Evolutionary conservation across 495 filamentous ascomycete genomes (phyloP), one percentile per base, ranked within the genome.

Genomic region (Oleoguttula mirabilis): DNA sequence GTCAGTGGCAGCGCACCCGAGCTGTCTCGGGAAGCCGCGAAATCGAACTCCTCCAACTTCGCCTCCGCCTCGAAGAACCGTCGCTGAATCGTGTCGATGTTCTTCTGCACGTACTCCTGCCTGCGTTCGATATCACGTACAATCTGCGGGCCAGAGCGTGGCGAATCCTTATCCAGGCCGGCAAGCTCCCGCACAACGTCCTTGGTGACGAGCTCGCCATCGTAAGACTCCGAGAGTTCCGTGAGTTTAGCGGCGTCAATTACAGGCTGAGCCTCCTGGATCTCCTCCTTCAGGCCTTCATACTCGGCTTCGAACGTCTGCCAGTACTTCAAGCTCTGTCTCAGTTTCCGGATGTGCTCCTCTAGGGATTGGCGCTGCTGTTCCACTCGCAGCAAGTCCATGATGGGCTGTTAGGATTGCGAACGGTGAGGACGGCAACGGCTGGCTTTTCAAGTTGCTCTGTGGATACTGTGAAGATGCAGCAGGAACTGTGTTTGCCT

Each of bases 281-380:
- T 71, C 50, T 86, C 83, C 42, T 90, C 82, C 52, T 79, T 86
- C 43, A 96, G 66, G 10, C 75, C 77, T 49, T 93, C 84, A 59
- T 96, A 98, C 51, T 95, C 92, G 12, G 80, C 70, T 53, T 93
- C 88, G 75, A 79, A 90, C 39, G 73, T 77, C 54, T 84, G 79
- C 90, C 88, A 96, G 62, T 88, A 77, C 32, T 72, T 74, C 15
- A 96, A 71, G 2, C 86, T 79, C 50, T 82, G 71, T 16, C 72
- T 72, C 8, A 95, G 76, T 52, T 86, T 75, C 19, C 66, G 63
- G 20, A 93, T 73, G 49, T 80, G 84, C 11, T 71, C 72, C 59
- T 94, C 83, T 19, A 95, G 75, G 8, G 75, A 67, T 40, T 74
- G 65, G 16, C 84, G 76, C 47, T 83, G 85, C 39, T 73, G 73